phyloP scores from a whole-genome alignment of 2,329 filamentous ascomycete genomes.

The Talaromyces funiculosus region DNA sequence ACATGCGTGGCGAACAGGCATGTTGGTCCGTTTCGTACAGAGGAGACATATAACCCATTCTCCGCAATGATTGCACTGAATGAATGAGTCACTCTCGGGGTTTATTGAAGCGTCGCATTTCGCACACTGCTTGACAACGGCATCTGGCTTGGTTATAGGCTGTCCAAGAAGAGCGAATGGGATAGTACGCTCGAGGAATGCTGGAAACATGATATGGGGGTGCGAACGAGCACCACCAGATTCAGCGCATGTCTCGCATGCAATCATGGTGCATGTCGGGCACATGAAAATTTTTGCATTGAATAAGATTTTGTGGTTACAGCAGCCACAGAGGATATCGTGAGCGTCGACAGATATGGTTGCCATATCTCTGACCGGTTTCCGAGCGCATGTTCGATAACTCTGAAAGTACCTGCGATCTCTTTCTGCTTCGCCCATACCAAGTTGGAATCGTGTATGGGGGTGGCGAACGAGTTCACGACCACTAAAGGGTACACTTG shows the following conservation, averaged over 20 bases:
- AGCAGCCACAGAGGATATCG: constrained; percentile 12
- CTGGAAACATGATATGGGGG: constrained; percentile 13
- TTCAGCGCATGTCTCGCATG: constrained; percentile 12
- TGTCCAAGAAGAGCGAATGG: constrained; percentile 10
- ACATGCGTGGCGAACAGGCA: constrained; percentile 11
- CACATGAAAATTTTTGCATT: constrained; percentile 8
- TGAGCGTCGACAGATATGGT: constrained; percentile 13
- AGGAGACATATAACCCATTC: constrained; percentile 4
- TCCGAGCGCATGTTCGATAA: constrained; percentile 10
- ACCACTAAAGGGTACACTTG: constrained; percentile 8
- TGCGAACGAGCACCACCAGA: constrained; percentile 11
- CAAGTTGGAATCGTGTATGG: constrained; percentile 10
- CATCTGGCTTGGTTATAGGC: not conserved
- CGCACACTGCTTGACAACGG: not conserved
- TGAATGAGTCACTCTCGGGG: constrained; percentile 2
- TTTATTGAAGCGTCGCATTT: constrained; percentile 8
- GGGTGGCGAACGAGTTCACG: constrained; percentile 9
- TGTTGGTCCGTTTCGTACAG: constrained; percentile 12
- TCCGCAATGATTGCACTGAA: constrained; percentile 12
- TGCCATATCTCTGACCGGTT: constrained; percentile 10
- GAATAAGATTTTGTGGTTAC: constrained; percentile 9
- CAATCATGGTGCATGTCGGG: constrained; percentile 11
- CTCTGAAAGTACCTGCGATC: constrained; percentile 11
- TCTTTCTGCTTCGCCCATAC: constrained; percentile 12
- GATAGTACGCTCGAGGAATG: not conserved